Conservation (phyloP, 495 filamentous ascomycete genomes). For the Talaromyces nanjingensis region DNA sequence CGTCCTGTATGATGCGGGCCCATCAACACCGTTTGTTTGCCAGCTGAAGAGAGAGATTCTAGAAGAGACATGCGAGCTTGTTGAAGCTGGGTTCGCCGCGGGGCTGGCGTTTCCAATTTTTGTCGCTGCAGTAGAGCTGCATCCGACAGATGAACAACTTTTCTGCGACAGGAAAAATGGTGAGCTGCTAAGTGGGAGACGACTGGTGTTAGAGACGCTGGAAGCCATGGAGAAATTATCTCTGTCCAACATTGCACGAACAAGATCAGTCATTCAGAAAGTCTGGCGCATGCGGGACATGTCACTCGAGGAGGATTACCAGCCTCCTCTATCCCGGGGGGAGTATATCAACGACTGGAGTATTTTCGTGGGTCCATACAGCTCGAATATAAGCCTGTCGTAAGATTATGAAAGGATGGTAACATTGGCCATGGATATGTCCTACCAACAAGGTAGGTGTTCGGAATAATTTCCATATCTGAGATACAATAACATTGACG, state of each 20-base stretch:
- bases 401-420: background rate
- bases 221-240: conserved; percentile 34
- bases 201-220: conserved; percentile 32
- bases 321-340: background rate
- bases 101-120: conserved; percentile 40
- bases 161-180: conserved; percentile 18
- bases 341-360: conserved; percentile 3
- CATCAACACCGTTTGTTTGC: conserved; percentile 28
- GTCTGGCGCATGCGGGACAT: conserved; percentile 36
- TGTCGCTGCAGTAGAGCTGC: conserved; percentile 37
- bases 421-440: no score
- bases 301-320: conserved; percentile 5
- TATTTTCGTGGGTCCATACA: conserved; percentile 6
- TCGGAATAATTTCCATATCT: no score
- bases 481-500: no score
- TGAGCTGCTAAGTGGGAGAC: conserved; percentile 22
- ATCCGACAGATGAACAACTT: conserved; percentile 32
- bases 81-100: conserved; percentile 22
- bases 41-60: conserved; percentile 11
- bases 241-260: conserved; percentile 35
- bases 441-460: no score
- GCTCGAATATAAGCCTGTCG: conserved; percentile 5
- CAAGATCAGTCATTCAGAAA: conserved; percentile 33
- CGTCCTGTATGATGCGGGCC: conserved; percentile 31
- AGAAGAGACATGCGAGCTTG: conserved; percentile 16